A percentile compares a stretch with the other conserved stretches of the same genome.
Evolutionary conservation across 352 stramenopile species (phyloP).

Genomic region (Globisporangium takayamanum): DNA sequence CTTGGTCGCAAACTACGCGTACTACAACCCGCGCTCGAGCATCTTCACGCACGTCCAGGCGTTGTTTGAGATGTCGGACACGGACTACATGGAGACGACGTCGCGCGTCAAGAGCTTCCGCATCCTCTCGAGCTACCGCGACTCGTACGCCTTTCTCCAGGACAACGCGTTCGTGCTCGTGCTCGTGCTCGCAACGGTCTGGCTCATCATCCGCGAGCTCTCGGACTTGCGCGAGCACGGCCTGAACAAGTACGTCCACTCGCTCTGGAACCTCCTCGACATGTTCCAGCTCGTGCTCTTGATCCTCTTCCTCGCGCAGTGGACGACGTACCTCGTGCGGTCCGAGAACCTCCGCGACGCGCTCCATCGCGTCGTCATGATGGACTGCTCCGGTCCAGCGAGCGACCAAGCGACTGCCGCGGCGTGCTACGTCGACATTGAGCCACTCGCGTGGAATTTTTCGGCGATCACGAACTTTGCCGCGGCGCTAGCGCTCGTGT

Average conservation of each 20-base stretch:
- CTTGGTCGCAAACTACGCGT: conserved; percentile 46
- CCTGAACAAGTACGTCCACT: conserved; percentile 57
- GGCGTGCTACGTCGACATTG: conserved; percentile 56
- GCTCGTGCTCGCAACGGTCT: conserved; percentile 39
- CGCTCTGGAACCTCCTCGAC: conserved; percentile 75
- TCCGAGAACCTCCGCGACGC: conserved; percentile 44
- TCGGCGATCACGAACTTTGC: conserved; percentile 50
- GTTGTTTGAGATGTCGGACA: conserved; percentile 73
- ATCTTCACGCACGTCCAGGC: conserved; percentile 72
- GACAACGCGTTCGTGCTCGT: conserved; percentile 65
- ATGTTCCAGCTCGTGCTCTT: conserved; percentile 67
- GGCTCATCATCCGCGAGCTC: conserved; percentile 48
- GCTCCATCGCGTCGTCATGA: conserved; percentile 40
- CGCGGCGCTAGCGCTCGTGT: conserved; percentile 56
- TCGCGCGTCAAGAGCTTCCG: conserved; percentile 66
- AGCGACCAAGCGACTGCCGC: conserved; percentile 34
- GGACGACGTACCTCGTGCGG: conserved; percentile 46
- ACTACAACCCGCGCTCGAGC: conserved; percentile 72
- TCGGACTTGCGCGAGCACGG: conserved; percentile 42
- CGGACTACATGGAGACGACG: conserved; percentile 72
- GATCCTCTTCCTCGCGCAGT: conserved; percentile 52
- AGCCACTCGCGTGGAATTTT: conserved; percentile 42
- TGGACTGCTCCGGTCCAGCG: conserved; percentile 40
- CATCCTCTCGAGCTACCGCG: conserved; percentile 47
- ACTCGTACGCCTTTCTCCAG: conserved; percentile 30